phyloP scores from a whole-genome alignment of 768 basidiomycete genomes.

The Chlorophyllum brunneum region DNA sequence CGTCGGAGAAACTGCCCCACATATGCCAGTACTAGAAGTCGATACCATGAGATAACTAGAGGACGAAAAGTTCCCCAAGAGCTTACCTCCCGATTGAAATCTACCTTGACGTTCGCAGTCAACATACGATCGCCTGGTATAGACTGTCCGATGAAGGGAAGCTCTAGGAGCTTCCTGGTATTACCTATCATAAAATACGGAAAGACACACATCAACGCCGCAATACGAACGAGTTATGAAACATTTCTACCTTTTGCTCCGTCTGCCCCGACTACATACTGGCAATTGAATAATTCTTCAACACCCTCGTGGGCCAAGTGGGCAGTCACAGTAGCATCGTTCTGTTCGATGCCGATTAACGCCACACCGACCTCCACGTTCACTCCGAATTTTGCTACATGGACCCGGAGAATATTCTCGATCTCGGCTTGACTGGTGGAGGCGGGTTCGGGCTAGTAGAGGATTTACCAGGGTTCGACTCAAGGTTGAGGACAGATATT shows the following conservation, averaged over 20 bases:
- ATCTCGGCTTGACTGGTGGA: constrained; percentile 36
- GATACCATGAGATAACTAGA: constrained; percentile 4
- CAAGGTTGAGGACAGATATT: no score
- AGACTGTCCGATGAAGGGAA: constrained; percentile 39
- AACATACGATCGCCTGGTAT: constrained; percentile 29
- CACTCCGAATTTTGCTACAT: constrained; percentile 28
- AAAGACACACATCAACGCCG: no score
- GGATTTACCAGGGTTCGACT: no score
- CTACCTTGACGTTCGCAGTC: constrained; percentile 39
- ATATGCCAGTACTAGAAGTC: constrained; percentile 42
- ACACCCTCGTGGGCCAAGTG: constrained; percentile 26
- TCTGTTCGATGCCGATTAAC: constrained; percentile 39
- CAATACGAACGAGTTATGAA: no score
- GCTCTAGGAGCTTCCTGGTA: constrained; percentile 37
- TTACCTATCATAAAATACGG: no score
- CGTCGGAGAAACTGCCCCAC: constrained; percentile 36
- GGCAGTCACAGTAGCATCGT: constrained; percentile 30
- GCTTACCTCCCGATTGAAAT: constrained; percentile 26
- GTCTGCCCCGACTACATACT: constrained; percentile 42
- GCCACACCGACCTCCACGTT: constrained; percentile 42
- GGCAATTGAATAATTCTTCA: constrained; percentile 26
- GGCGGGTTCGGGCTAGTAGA: no score
- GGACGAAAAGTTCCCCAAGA: not conserved
- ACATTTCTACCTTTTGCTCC: constrained; percentile 39
- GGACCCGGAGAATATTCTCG: constrained; percentile 34